Evolutionary conservation across 1,139 yeast species (phyloP).

Genomic region (Debaryomyces sp.): DNA sequence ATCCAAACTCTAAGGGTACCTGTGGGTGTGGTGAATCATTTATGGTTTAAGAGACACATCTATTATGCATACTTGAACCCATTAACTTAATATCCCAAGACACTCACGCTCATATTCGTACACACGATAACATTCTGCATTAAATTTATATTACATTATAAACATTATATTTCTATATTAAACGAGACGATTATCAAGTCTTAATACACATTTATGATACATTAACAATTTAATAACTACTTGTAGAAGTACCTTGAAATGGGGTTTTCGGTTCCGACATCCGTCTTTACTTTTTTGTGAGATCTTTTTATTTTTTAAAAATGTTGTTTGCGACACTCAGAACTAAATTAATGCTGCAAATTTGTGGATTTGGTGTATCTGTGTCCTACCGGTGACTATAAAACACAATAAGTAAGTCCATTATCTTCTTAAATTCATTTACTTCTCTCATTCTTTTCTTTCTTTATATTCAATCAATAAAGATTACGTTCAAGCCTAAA

Average conservation of each 20-base stretch:
- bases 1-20: slow-evolving; percentile 95
- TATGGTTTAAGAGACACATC: slow-evolving; percentile 62
- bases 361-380: slow-evolving; percentile 8
- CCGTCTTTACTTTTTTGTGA: not conserved
- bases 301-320: not conserved
- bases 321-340: slow-evolving; percentile 5
- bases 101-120: not conserved
- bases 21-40: slow-evolving; percentile 99
- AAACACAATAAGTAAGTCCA: not conserved
- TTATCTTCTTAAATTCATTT: not conserved
- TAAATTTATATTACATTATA: not conserved
- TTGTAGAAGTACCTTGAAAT: not conserved
- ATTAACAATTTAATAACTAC: not conserved
- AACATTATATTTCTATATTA: not conserved
- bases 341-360: slow-evolving; percentile 10
- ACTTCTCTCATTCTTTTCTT: slow-evolving; percentile 1
- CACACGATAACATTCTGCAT: slow-evolving; percentile 2
- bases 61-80: not conserved
- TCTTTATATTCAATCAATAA: slow-evolving; percentile 1
- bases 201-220: not conserved
- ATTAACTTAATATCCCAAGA: not conserved
- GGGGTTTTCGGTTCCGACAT: not conserved
- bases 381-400: slow-evolving; percentile 4
- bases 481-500: slow-evolving; percentile 2
- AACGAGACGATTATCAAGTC: not conserved